Evolutionary conservation across 2,329 filamentous ascomycete genomes (phyloP), one percentile per base, ranked within the genome.

Genomic region (Ascosphaera aggregata): DNA sequence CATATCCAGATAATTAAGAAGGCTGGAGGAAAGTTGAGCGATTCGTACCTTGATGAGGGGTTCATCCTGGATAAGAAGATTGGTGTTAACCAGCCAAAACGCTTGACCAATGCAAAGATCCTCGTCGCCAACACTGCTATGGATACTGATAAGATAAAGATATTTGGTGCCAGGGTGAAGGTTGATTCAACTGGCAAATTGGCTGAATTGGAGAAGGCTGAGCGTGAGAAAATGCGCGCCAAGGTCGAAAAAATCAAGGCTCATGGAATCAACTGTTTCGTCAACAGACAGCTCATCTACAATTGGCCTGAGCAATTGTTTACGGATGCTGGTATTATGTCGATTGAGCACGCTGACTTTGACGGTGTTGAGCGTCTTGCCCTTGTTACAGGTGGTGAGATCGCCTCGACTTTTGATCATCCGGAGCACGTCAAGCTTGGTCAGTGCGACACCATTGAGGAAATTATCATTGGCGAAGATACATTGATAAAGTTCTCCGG

Each of bases 1-100:
- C 85, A 95, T 56, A 98, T 98, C 47, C 89, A 98, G 60, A 85
- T 98, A 53, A 98, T 98, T 66, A 98, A 98, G 69, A 98, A 98
- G 68, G 79, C 86, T 2, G 89, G 89, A 49, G 89, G 89, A 50
- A 98, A 95, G 68, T 73, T 98, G 42, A 89, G 76, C 57, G 89
- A 98, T 58, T 95, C 86, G 9, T 98, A 98, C 61, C 69, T 98
- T 34, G 89, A 98, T 54, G 84, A 94, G 52, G 89, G 89, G 3
- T 98, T 98, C 64, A 95, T 98, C 53, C 66, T 98, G 40, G 89
- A 98, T 65, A 98, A 98, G 71, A 92, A 86, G 65, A 93, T 98
- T 47, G 89, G 89, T 48, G 86, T 95, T 42, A 95, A 95, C 66
- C 89, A 98, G 61, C 89, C 89, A 40, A 95, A 95, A 69, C 71